Evolutionary conservation across 2,329 filamentous ascomycete species (phyloP), one percentile per base, ranked within the genome.

Genomic region (Cladosporium cucumerinum): DNA sequence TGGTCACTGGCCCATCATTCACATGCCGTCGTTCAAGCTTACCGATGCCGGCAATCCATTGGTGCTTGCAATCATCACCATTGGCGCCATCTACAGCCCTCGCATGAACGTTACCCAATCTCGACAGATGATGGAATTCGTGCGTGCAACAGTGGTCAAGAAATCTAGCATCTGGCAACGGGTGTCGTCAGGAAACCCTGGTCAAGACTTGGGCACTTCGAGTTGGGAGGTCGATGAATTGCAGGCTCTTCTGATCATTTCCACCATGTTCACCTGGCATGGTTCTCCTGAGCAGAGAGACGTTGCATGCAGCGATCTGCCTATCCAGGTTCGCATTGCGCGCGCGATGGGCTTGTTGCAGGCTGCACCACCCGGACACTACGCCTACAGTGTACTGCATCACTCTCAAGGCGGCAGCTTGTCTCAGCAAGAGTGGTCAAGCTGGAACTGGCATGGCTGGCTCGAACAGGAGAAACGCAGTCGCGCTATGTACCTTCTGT

Each of bases 71-170:
- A 89, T 93, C 82, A 87, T 89, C 72, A 91, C 87, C 74, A 82
- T 91, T 70, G 90, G 90, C 43, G 89, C 89, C 48, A 89, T 90
- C 65, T 93, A 92, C 76, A 91, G 89, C 60, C 83, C 89, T 62
- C 82, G 82, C 66, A 78, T 90, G 67, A 79, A 81, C 30, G 77
- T 87, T 52, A 79, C 82, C 66, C 82, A 89, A 69, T 87, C 89
- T 68, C 86, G 89, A 67, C 85, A 87, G 73, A 82, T 91, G 76
- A 90, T 89, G 82, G 85, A 89, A 65, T 81, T 86, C 60, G 80
- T 88, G 36, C 85, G 85, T 68, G 74, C 81, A 25, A 85, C 85
- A 11, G 81, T 91, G 49, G 80, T 87, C 70, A 82, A 82, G 57
- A 85, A 86, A 58, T 84, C 81, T 28, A 78, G 76, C 49, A 73